A percentile compares a stretch with the other conserved stretches of the same genome.
phyloP scores from a whole-genome alignment of 306 rosid genomes.

The Medicago lupulina region DNA sequence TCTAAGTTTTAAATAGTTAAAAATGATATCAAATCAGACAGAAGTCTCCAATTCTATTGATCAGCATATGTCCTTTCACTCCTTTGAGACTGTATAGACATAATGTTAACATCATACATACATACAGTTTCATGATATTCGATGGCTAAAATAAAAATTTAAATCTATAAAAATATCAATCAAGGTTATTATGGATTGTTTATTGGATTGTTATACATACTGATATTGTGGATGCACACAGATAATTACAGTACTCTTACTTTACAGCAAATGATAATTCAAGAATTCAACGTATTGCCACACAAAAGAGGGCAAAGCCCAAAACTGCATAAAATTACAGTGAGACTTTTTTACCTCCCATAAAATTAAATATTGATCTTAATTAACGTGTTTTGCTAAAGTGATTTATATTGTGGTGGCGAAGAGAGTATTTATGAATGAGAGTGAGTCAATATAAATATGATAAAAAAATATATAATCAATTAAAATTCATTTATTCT shows the following conservation, averaged over 20 bases:
- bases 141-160: not conserved
- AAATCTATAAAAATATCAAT: not conserved
- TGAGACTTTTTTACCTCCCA: too few relatives aligned
- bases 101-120: conserved; percentile 33
- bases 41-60: not conserved
- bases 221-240: conserved; percentile 5
- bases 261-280: too few relatives aligned
- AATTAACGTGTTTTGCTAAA: too few relatives aligned
- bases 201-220: conserved; percentile 14
- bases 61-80: conserved; percentile 37
- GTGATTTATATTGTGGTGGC: too few relatives aligned
- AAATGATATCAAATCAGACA: not conserved
- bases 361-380: too few relatives aligned
- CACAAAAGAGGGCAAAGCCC: too few relatives aligned
- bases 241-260: too few relatives aligned
- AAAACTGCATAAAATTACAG: too few relatives aligned
- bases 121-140: conserved; percentile 20
- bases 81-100: conserved; percentile 33
- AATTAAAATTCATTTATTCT: not conserved
- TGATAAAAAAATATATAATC: too few relatives aligned
- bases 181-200: conserved; percentile 8
- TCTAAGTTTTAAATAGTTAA: not conserved
- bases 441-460: too few relatives aligned
- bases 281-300: too few relatives aligned
- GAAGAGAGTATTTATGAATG: too few relatives aligned